phyloP scores from a whole-genome alignment of 129 eudicot species.

The Daucus carota region DNA sequence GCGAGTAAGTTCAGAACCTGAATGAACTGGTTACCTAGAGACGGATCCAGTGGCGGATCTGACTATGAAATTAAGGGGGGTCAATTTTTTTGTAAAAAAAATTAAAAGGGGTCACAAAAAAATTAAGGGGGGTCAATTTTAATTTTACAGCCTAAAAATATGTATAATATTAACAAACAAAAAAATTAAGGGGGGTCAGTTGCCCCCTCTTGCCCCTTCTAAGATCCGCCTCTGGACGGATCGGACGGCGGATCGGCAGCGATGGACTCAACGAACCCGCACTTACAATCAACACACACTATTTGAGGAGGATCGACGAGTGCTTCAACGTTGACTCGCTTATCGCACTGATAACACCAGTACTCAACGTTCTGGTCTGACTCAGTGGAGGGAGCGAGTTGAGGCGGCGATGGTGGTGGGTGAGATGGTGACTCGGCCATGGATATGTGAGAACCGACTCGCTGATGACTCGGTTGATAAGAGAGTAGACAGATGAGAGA shows the following conservation, averaged over 20 bases:
- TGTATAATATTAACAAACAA: too few species aligned
- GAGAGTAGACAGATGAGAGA: conserved; percentile 2
- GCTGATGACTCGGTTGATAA: background rate
- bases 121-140: too few species aligned
- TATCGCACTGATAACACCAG: conserved; percentile 91
- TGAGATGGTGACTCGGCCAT: conserved; percentile 11
- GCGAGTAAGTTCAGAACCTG: conserved; percentile 67
- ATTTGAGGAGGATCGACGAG: conserved; percentile 43
- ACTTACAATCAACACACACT: conserved; percentile 65
- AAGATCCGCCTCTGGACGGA: too few species aligned
- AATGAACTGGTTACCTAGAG: conserved; percentile 34
- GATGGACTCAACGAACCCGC: conserved; percentile 73
- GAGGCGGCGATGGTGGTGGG: background rate
- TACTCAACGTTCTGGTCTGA: conserved; percentile 26
- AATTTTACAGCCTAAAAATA: too few species aligned
- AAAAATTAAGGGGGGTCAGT: too few species aligned
- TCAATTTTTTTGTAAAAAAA: too few species aligned
- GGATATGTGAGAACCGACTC: background rate
- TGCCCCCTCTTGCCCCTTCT: too few species aligned
- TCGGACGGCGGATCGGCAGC: conserved; percentile 29
- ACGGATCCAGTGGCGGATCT: too few species aligned
- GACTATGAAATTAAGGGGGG: too few species aligned
- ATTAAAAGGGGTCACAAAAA: too few species aligned
- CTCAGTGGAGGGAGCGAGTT: conserved; percentile 10
- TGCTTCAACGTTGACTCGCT: conserved; percentile 61